Conservation (phyloP, 2,329 filamentous ascomycete species). For the Mycosphaerelloides madeirae region DNA sequence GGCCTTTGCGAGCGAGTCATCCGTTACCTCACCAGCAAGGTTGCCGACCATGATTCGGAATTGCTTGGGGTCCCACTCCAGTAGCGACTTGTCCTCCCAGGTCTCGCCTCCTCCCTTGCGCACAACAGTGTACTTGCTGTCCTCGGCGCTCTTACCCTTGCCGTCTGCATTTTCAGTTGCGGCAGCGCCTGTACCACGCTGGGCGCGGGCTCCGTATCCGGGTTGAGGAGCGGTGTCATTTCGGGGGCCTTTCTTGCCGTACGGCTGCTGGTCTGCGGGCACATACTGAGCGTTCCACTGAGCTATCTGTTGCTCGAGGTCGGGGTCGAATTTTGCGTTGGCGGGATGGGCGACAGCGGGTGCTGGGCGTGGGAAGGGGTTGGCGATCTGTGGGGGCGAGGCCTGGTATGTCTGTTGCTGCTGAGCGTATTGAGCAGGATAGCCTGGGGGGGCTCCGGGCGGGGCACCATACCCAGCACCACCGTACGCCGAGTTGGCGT, state of each 20-base stretch:
- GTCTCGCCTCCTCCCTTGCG: constrained; percentile 85
- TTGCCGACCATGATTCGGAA: constrained; percentile 96
- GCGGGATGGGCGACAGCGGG: constrained; percentile 32
- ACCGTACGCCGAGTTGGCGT: constrained; percentile 16
- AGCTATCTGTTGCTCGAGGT: constrained; percentile 86
- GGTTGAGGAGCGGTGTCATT: constrained; percentile 15
- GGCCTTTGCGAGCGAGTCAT: constrained; percentile 90
- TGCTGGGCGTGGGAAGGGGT: constrained; percentile 64
- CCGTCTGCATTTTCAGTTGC: constrained; percentile 7
- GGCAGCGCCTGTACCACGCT: constrained; percentile 13
- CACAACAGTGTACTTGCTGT: constrained; percentile 60
- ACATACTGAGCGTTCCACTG: constrained; percentile 71
- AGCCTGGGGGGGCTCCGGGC: constrained; percentile 15
- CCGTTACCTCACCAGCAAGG: constrained; percentile 92
- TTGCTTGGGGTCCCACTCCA: constrained; percentile 95
- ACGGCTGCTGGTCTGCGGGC: constrained; percentile 16
- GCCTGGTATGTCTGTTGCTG: constrained; percentile 20
- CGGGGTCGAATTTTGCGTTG: constrained; percentile 57
- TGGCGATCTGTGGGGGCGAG: constrained; percentile 66
- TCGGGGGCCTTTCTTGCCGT: constrained; percentile 15
- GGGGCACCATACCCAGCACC: constrained; percentile 18
- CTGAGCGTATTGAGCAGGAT: constrained; percentile 31
- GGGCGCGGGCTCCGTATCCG: constrained; percentile 15
- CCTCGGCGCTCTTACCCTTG: constrained; percentile 10
- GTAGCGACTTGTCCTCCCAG: constrained; percentile 81